Evolutionary conservation across 208 protist species (phyloP).

Genomic region (Plasmodiophora brassicae): DNA sequence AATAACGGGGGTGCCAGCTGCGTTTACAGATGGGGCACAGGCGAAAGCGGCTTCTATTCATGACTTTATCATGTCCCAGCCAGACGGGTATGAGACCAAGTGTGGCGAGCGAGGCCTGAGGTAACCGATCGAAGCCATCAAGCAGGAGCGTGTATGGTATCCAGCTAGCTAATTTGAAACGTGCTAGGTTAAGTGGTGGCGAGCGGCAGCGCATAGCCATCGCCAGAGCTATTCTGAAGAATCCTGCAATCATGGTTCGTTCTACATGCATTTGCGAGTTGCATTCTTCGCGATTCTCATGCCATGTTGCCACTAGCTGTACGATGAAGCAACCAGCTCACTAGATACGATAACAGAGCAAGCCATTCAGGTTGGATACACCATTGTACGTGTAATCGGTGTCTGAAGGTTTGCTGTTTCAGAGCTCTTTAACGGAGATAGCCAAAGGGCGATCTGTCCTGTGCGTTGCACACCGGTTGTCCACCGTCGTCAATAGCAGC

Average conservation of each 20-base stretch:
- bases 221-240: constrained; percentile 65
- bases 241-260: constrained; percentile 45
- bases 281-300: too few relatives aligned
- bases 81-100: constrained; percentile 54
- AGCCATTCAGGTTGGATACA: constrained; percentile 9
- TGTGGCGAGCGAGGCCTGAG: constrained; percentile 55
- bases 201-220: constrained; percentile 81
- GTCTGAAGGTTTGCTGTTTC: neutral
- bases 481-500: constrained; percentile 64
- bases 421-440: constrained; percentile 31
- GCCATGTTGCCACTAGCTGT: too few relatives aligned
- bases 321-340: constrained; percentile 44
- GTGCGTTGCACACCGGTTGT: constrained; percentile 52
- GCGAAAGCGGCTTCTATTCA: constrained; percentile 9
- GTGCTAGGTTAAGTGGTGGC: constrained; percentile 60
- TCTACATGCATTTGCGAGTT: too few relatives aligned
- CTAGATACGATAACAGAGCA: constrained; percentile 48
- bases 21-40: neutral
- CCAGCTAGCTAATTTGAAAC: neutral
- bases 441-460: constrained; percentile 36
- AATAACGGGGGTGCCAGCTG: neutral
- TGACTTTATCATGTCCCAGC: constrained; percentile 58
- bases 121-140: too few relatives aligned
- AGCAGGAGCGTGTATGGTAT: neutral
- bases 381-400: neutral